phyloP scores from a whole-genome alignment of 2,329 filamentous ascomycete species.

The Aspergillus proliferans region DNA sequence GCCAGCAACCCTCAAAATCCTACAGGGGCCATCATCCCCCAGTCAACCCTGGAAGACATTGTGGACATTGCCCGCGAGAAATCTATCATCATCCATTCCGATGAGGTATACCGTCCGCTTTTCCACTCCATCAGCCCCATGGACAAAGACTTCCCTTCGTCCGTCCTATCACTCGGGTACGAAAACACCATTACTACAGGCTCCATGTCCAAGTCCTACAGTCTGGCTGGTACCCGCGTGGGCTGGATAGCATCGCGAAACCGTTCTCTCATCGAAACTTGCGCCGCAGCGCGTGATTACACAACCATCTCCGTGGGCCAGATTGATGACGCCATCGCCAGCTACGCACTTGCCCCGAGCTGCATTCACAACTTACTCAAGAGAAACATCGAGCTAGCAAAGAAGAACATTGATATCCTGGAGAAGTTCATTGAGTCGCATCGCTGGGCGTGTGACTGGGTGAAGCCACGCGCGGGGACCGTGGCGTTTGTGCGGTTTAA shows the following conservation, averaged over 20 bases:
- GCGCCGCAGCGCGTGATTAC: conserved; percentile 66
- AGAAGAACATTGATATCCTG: conserved; percentile 60
- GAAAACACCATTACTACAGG: conserved; percentile 65
- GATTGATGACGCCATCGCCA: conserved; percentile 71
- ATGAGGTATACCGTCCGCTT: conserved; percentile 79
- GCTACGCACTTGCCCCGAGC: conserved; percentile 61
- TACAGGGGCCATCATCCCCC: conserved; percentile 64
- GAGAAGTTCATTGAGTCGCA: conserved; percentile 62
- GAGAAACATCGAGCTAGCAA: conserved; percentile 61
- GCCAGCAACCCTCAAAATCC: conserved; percentile 69
- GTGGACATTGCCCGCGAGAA: conserved; percentile 57
- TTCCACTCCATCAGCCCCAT: conserved; percentile 62
- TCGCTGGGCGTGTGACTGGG: conserved; percentile 60
- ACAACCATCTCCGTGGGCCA: conserved; percentile 82
- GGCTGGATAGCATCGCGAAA: conserved; percentile 75
- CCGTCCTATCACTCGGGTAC: conserved; percentile 66
- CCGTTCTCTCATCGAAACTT: conserved; percentile 54
- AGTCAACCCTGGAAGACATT: conserved; percentile 54
- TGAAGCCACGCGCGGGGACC: conserved; percentile 70
- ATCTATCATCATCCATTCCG: conserved; percentile 62
- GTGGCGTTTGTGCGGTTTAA: conserved; percentile 70
- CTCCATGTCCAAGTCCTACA: conserved; percentile 80
- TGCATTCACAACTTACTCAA: conserved; percentile 59
- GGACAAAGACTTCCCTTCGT: conserved; percentile 56
- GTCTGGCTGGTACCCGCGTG: conserved; percentile 71